These are phyloP conservation scores for Lentinula detonsa DNA, from an alignment of 768 basidiomycete species.

Conservation along the genomic window DNA sequence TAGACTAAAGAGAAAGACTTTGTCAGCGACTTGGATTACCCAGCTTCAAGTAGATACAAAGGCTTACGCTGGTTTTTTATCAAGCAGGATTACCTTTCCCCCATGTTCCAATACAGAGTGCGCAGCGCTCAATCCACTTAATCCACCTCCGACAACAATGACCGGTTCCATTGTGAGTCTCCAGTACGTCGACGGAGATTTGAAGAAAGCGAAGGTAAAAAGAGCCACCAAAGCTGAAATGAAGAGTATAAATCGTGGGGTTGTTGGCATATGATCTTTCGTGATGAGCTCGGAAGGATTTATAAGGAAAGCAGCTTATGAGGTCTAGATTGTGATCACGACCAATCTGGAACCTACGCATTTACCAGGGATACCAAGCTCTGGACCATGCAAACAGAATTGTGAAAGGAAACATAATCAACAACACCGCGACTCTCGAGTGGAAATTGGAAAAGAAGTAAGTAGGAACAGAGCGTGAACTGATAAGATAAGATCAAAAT, in stretches of 20 bases:
- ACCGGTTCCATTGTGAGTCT: neutral
- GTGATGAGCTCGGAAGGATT: neutral
- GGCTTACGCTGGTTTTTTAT: conserved; percentile 27
- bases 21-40: neutral
- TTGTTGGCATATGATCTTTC: conserved; percentile 2
- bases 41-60: neutral
- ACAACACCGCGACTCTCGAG: no score
- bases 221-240: neutral
- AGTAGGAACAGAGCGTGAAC: neutral
- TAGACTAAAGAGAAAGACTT: neutral
- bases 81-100: conserved; percentile 63
- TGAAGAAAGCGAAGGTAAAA: neutral
- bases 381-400: neutral
- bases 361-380: neutral
- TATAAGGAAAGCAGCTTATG: neutral
- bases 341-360: neutral
- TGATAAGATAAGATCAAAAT: conserved; percentile 2
- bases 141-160: conserved; percentile 62
- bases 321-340: neutral
- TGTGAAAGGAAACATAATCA: no score
- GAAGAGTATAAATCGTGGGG: neutral
- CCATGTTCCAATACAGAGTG: conserved; percentile 75
- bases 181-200: neutral
- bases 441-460: no score
- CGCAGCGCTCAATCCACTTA: conserved; percentile 68